Percentiles rank a stretch among this genome's conserved stretches.
Conservation (phyloP, 2,329 filamentous ascomycete species). For the Xylaria sp. region DNA sequence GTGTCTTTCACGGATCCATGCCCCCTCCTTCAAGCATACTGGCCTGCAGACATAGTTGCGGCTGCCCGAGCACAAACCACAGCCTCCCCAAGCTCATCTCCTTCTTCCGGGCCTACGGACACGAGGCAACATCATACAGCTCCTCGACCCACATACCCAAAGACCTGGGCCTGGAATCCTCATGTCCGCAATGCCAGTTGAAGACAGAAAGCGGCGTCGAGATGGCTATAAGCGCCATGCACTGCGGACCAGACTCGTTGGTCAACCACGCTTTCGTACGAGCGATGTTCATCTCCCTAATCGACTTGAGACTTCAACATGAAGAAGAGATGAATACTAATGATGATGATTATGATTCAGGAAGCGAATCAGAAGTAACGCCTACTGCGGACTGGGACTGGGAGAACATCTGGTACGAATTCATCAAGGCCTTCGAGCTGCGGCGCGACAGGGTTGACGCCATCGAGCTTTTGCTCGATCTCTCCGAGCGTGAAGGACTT, state of each 20-base stretch:
- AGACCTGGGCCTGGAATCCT: not conserved
- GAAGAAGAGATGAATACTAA: not conserved
- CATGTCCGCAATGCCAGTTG: slow-evolving; percentile 22
- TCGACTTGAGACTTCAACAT: slow-evolving; percentile 3
- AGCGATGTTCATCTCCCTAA: slow-evolving; percentile 13
- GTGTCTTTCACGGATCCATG: not conserved
- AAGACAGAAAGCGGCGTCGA: slow-evolving; percentile 20
- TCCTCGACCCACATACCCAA: not conserved
- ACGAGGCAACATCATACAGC: not conserved
- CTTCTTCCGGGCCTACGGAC: slow-evolving; percentile 8
- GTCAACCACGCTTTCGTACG: slow-evolving; percentile 8
- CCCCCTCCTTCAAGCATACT: not conserved
- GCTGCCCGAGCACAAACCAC: slow-evolving; percentile 19
- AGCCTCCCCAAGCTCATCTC: slow-evolving; percentile 19
- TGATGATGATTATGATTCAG: not conserved
- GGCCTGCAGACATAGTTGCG: slow-evolving; percentile 9
- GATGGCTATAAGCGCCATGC: slow-evolving; percentile 16
- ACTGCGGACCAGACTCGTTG: slow-evolving; percentile 15
- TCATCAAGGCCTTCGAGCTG: slow-evolving; percentile 25
- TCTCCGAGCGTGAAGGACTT: not conserved
- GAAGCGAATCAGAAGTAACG: not conserved
- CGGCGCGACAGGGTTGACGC: slow-evolving; percentile 20
- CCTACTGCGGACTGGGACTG: slow-evolving; percentile 14
- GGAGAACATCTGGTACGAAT: slow-evolving; percentile 29
- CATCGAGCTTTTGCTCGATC: not conserved